Evolutionary conservation across 2,329 filamentous ascomycete species (phyloP).

Genomic region (Colletotrichum salicis): DNA sequence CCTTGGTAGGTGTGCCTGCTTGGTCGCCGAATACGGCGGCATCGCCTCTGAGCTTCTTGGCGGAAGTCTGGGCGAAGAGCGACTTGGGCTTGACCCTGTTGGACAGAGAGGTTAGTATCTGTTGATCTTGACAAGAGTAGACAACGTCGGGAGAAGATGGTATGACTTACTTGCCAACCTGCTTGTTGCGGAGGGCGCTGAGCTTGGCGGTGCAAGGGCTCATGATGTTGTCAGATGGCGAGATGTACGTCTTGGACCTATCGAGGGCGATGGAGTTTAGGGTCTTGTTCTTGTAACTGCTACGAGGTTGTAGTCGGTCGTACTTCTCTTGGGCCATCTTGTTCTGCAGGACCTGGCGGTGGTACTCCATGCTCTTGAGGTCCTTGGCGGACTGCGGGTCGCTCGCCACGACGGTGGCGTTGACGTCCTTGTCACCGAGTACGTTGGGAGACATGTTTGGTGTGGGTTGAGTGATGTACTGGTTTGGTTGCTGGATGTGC

Average conservation of each 20-base stretch:
- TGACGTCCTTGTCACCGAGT: conserved; percentile 74
- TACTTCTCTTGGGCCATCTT: conserved; percentile 77
- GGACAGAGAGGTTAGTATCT: not conserved
- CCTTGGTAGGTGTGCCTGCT: conserved; percentile 35
- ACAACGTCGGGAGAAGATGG: not conserved
- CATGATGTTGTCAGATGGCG: conserved; percentile 89
- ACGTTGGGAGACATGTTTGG: conserved; percentile 66
- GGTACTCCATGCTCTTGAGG: conserved; percentile 79
- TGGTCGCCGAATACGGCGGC: conserved; percentile 44
- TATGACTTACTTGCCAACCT: conserved; percentile 76
- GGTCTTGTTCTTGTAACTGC: not conserved
- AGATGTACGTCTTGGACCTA: conserved; percentile 72
- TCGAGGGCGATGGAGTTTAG: conserved; percentile 28
- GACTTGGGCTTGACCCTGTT: conserved; percentile 73
- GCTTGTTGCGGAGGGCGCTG: conserved; percentile 81
- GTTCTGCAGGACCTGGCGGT: conserved; percentile 78
- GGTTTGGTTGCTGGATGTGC: not conserved
- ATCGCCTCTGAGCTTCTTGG: conserved; percentile 65
- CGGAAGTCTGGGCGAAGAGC: conserved; percentile 72
- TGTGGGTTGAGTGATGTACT: not conserved
- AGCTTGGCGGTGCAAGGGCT: conserved; percentile 87
- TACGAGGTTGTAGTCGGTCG: conserved; percentile 18
- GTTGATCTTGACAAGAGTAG: not conserved
- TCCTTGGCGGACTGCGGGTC: conserved; percentile 51
- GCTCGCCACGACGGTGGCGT: conserved; percentile 57